Evolutionary conservation across 768 basidiomycete genomes (phyloP), one percentile per base, ranked within the genome.

Genomic region (Tulasnella calospora): DNA sequence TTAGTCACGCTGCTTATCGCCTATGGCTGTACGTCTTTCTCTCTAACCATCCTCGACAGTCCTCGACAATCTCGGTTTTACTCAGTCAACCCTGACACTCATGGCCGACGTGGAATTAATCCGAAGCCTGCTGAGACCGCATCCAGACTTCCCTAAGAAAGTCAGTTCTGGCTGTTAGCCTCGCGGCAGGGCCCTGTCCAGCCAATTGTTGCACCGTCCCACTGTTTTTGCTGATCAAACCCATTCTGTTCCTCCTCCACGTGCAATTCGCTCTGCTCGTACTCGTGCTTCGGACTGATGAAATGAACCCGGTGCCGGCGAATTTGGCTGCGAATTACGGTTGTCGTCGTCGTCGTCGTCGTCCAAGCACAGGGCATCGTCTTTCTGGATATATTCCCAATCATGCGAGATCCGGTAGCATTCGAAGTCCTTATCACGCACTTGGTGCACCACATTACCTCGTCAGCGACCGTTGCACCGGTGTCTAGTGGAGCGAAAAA

Each of bases 341-440:
- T 27, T 30, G 40, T 38, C 27, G n/a, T 23, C 57, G 41, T 27
- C 27, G 36, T 41, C 7, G 47, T 51, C 41, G n/a, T 71, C 79
- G 74, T 72, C 46, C 21, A 57, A 71, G 41, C 41, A 21, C 81
- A 96, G 94, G 97, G 97, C 17, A 90, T 99, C 83, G 88, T 88
- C 71, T 99, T 99, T 85, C 86, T 96, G 77, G 98, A 99, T 84
- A 94, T 99, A 82, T 96, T 98, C 85, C 98, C 98, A 15, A 88
- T 99, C 83, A 88, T 99, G 23, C 89, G 92, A 21, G 87, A 94
- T 82, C 98, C 97, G 15, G 81, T 92, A 76, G 91, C 91, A 4
- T 94, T 97, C 83, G 97, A 98, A 86, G 91, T 92, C 0, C 89
- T 99, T 55, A 92, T 98, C 83, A 94, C 95, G 17, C 92, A 98